Base-by-base conservation (phyloP, 768 basidiomycete species). In the Mycena venus region DNA sequence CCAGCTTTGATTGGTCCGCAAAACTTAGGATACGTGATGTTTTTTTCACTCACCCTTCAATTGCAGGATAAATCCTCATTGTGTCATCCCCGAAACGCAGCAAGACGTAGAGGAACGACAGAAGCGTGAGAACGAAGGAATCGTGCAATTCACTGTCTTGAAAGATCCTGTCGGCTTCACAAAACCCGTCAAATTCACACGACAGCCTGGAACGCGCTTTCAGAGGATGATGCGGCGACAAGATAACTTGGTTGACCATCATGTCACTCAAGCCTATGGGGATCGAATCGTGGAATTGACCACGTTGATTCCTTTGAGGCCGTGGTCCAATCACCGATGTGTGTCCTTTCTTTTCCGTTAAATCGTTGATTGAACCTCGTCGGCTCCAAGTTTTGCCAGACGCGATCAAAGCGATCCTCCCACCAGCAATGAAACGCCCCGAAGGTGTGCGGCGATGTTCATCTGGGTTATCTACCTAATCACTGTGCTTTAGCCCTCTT, bases 201-300 rank as follows among this genome's bases (percentile, higher is more conserved):
- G 85, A 84, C 23, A 80, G 74, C 21, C 91, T 85, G 76, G 86
- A 88, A 71, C 91, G 86, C 90, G 84, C 32, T 67, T 77, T 67
- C 73, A 58, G 56, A 25, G 34, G 51, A 29, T 25, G 59, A 68
- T 78, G 76, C 56, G 53, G 4, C 31, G 61, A 32, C 70, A 27
- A 5, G 36, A 40, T 17, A 61, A 23, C 23, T 36, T 68, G 19
- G 59, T 75, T 7, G 53, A 47, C 6, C 49, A 71, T 1, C 74
- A 75, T 61, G 36, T 38, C 59, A 51, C 56, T 42, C 38, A 56
- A 15, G 11, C 44, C 1, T 68, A 49, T 31, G 34, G 49, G n/a
- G 21, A 19, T 0, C 1, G 8, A 8, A 36, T 68, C 10, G 60
- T 72, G 60, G 65, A 75, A 38, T n/a, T 32, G 4, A 72, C 70